Evolutionary conservation across 352 stramenopile species (phyloP), one percentile per base, ranked within the genome.

Genomic region (Phytophthora cactorum): DNA sequence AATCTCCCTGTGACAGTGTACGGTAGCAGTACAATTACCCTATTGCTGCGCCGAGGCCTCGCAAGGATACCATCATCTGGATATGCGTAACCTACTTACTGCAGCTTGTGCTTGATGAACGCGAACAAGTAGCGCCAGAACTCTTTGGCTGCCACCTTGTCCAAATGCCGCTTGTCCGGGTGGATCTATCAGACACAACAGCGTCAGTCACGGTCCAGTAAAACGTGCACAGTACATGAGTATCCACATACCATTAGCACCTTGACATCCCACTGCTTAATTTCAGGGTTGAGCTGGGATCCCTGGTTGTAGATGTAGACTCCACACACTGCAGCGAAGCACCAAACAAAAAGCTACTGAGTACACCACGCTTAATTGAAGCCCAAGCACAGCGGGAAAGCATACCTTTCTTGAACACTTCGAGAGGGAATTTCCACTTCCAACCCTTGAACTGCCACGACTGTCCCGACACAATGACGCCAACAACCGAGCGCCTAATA

Each of bases 391-490:
- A 10, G 41, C 43, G 3, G 36, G 7, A 32, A 11, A 50, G 4
- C 29, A 27, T 63, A 96, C 90, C 88, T 82, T 95, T 90, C 77
- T 97, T 95, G 70, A 98, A 97, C 5, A 97, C 77, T 61, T 96
- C 88, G 4, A 97, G 75, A 14, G 92, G 92, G 66, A 97, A 96
- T 49, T 95, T 92, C 82, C 86, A 97, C 74, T 97, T 93, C 92
- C 92, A 98, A 11, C 90, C 92, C 80, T 97, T 97, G 63, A 98
- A 98, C 76, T 98, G 92, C 92, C 92, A 98, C 45, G 83, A 77
- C 52, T 96, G 87, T 2, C 92, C 92, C 10, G 89, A 95, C 8
- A 91, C 92, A 60, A 98, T 92, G 36, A 98, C 92, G 6, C 78
- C 92, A 9, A 97, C 91, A 51, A 97, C 89, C 27, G 84, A 88